These are phyloP conservation scores for Cucumis sativus DNA, from an alignment of 306 rosid genomes.

Conservation along the genomic window Cucumber_9930_V3 NC_026656.2:17095001-17095500, in stretches of 20 bases:
- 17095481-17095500: not conserved
- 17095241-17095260: not conserved
- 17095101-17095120: not conserved
- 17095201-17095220: not conserved
- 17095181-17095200: not conserved
- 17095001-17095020: not conserved
- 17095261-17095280: constrained; percentile 12
- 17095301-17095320: constrained; percentile 6
- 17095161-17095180: not conserved
- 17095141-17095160: not conserved
- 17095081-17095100: not conserved
- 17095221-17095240: not conserved
- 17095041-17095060: not conserved
- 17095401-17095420: not conserved
- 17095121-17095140: not conserved
- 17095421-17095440: not conserved
- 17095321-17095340: not conserved
- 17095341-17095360: not conserved
- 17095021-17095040: not conserved
- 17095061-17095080: not conserved
- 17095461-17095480: not conserved
- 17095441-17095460: not conserved
- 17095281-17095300: not conserved
- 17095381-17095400: not conserved
- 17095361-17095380: not conserved